Evolutionary conservation across 75 land plant species (phyloP), one percentile per base, ranked within the genome.

Genomic region (Picea glauca): DNA sequence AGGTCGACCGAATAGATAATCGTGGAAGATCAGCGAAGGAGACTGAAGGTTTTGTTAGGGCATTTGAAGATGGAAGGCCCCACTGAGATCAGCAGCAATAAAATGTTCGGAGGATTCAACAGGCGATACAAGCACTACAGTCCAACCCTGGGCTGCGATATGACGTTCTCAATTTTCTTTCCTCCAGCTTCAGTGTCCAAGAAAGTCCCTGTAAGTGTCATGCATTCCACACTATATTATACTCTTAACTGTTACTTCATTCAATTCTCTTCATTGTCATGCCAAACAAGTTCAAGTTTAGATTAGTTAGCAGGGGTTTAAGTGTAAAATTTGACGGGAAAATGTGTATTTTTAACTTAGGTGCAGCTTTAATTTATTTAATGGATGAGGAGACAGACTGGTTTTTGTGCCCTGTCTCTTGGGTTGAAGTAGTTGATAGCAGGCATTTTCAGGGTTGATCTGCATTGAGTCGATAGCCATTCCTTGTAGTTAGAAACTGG

Each of bases 81-180:
- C 60, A 77, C 65, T 3, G 98, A 94, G 81, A 89, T 96, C 26
- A 82, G 89, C 83, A 85, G 89, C 86, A 76, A 70, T 43, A 96
- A 92, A 82, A 94, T 94, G 95, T 94, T 92, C 72, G 99, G 84
- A 3, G 98, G 99, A 0, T 92, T 85, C 84, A 96, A 94, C 86
- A 85, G 83, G 81, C 85, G 99, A 77, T 96, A 82, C 91, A 87
- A 87, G 77, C 99, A 96, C 82, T 89, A 68, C 85, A 96, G 99
- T 76, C 74, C 85, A 12, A 85, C 98, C 0, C 83, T 91, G 0
- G 95, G 95, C 75, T 96, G 98, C 77, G 70, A 84, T 74, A 96
- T 96, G 99, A 94, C 87, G 57, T 94, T 96, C 86, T 58, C 85
- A 80, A 80, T 96, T 67, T 96, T 84, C 88, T 96, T 94, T 77